A percentile compares a stretch with the other conserved stretches of the same genome.
These are phyloP conservation scores for Geotrichum phurueaensis DNA, from an alignment of 1,139 yeast species.

Conservation along the genomic window DNA sequence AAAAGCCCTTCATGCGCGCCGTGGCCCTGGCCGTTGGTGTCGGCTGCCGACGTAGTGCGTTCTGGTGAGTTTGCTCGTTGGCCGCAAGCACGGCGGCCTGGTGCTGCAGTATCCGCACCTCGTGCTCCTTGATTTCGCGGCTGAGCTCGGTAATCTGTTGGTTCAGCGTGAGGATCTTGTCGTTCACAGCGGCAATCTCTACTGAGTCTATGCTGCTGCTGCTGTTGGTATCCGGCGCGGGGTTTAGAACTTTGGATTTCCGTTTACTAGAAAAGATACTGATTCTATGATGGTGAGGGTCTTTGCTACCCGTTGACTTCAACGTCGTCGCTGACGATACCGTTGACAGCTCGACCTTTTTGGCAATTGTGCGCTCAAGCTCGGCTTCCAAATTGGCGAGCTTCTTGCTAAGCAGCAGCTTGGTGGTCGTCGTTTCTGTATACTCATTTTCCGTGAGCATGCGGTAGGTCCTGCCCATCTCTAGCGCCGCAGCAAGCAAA, in stretches of 20 bases:
- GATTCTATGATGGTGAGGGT: not conserved
- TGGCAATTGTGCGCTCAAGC: not conserved
- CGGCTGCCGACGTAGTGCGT: not conserved
- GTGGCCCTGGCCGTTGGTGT: not conserved
- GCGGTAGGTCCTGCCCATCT: not conserved
- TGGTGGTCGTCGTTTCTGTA: not conserved
- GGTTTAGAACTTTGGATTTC: not conserved
- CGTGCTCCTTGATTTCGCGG: not conserved
- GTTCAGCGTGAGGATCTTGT: not conserved
- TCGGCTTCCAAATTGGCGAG: not conserved
- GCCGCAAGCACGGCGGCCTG: constrained; percentile 5
- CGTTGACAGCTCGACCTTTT: not conserved
- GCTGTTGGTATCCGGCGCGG: not conserved
- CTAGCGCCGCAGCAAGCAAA: not conserved
- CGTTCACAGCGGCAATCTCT: not conserved
- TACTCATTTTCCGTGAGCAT: not conserved
- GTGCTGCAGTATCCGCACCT: constrained; percentile 1
- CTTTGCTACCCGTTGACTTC: not conserved
- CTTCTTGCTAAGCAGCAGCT: not conserved
- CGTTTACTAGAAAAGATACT: constrained; percentile 1
- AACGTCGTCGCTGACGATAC: not conserved
- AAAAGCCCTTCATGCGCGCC: constrained; percentile 1
- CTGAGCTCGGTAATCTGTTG: not conserved
- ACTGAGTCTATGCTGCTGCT: not conserved
- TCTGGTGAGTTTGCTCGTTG: not conserved